These are phyloP conservation scores for Phlyctochytrium planicorne DNA, from an alignment of 192 early-diverging fungal species.

Conservation along the genomic window DNA sequence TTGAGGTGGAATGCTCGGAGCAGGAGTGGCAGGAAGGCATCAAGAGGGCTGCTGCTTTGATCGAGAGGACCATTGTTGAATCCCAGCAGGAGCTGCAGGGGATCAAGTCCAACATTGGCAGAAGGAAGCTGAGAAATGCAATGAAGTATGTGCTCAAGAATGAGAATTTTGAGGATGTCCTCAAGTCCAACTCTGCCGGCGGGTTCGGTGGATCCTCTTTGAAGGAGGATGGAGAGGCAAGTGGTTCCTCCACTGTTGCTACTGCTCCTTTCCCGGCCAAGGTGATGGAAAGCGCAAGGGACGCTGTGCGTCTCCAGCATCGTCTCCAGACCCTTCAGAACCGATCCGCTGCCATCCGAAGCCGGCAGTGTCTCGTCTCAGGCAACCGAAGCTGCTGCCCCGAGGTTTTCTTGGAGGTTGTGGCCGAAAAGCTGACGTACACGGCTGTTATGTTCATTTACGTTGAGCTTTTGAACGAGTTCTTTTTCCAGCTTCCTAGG, in stretches of 20 bases:
- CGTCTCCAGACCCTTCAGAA: conserved; percentile 74
- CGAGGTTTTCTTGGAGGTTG: conserved; percentile 86
- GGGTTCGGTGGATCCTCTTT: neutral
- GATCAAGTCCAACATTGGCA: conserved; percentile 74
- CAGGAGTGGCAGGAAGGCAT: conserved; percentile 91
- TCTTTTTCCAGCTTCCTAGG: conserved; percentile 96
- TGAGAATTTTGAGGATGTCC: conserved; percentile 63
- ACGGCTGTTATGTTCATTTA: conserved; percentile 97
- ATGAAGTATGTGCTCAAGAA: conserved; percentile 73
- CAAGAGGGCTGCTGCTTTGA: conserved; percentile 68
- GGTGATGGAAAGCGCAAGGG: conserved; percentile 73
- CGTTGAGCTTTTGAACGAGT: conserved; percentile 95
- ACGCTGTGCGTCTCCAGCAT: conserved; percentile 77
- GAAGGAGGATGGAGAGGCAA: no score
- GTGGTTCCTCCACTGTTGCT: no score
- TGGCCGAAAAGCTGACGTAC: conserved; percentile 93
- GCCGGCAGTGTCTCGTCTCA: conserved; percentile 74
- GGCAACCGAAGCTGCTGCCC: conserved; percentile 92
- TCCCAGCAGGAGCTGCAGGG: conserved; percentile 67
- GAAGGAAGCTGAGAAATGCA: conserved; percentile 79
- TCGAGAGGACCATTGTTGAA: conserved; percentile 81
- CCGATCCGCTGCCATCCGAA: conserved; percentile 77
- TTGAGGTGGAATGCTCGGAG: conserved; percentile 90
- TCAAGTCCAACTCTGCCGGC: neutral
- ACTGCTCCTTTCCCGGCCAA: no score